A percentile compares a stretch with the other conserved stretches of the same genome.
Evolutionary conservation across 2,329 filamentous ascomycete genomes (phyloP).

Genomic region (Penicillium sp.): DNA sequence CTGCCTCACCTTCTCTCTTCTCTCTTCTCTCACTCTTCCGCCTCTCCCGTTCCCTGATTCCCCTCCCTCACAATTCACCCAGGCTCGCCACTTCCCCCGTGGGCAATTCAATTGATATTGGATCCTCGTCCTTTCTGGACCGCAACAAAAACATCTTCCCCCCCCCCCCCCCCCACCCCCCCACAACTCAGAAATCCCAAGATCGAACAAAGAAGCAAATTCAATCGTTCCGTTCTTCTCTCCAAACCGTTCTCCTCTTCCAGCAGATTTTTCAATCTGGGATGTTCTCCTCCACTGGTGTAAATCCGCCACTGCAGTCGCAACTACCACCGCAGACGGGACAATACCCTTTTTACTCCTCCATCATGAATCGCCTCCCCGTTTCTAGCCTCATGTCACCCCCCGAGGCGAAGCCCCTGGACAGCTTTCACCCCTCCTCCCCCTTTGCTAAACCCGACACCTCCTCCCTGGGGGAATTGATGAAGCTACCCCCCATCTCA

Average conservation of each 20-base stretch:
- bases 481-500: slow-evolving; percentile 51
- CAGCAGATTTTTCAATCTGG: slow-evolving; percentile 8
- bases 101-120: slow-evolving; percentile 1
- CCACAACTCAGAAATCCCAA: not conserved
- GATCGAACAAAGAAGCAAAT: slow-evolving; percentile 4
- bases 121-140: slow-evolving; percentile 7
- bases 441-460: slow-evolving; percentile 38
- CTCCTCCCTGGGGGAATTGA: slow-evolving; percentile 40
- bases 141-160: not conserved
- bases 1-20: not conserved
- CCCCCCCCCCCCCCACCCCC: too few relatives aligned
- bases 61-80: not conserved
- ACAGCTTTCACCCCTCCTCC: slow-evolving; percentile 49
- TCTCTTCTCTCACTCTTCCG: not conserved
- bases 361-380: slow-evolving; percentile 51
- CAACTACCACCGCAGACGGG: not conserved
- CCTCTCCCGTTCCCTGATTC: not conserved
- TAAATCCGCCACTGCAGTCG: slow-evolving; percentile 26
- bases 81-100: not conserved
- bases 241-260: not conserved
- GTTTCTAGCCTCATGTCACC: slow-evolving; percentile 55
- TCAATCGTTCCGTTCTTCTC: not conserved
- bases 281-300: slow-evolving; percentile 37
- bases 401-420: slow-evolving; percentile 57
- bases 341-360: slow-evolving; percentile 20